phyloP scores from a whole-genome alignment of 2,329 filamentous ascomycete genomes.

The Fusarium ramigenum region DNA sequence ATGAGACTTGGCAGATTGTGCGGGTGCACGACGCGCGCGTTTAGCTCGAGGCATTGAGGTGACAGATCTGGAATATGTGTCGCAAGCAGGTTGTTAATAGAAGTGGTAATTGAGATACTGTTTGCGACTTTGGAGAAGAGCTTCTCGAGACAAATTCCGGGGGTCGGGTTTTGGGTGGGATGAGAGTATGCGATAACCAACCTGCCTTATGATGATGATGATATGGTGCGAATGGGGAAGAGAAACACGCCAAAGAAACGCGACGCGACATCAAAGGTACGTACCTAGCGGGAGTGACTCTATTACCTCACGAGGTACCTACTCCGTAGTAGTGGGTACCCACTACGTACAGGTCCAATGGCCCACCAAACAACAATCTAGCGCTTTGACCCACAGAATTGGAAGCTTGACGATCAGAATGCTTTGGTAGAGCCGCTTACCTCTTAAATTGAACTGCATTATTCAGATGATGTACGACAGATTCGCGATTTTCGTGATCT shows the following conservation, averaged over 20 bases:
- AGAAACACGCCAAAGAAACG: conserved; percentile 42
- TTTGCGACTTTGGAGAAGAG: conserved; percentile 4
- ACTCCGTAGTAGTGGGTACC: neutral
- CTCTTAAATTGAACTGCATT: neutral
- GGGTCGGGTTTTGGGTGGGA: neutral
- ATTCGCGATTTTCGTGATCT: neutral
- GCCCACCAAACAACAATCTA: conserved; percentile 28
- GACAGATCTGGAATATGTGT: neutral
- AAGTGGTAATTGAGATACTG: neutral
- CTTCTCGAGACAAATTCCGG: neutral
- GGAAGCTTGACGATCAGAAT: conserved; percentile 8
- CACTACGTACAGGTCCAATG: neutral
- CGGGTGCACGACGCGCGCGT: conserved; percentile 42
- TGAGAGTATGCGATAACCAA: conserved; percentile 11
- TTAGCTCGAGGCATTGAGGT: conserved; percentile 44
- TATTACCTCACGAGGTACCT: neutral
- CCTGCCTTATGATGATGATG: conserved; percentile 35
- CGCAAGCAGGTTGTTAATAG: neutral
- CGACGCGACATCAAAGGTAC: conserved; percentile 45
- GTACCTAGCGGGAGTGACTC: neutral
- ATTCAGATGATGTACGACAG: neutral
- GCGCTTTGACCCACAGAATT: conserved; percentile 27
- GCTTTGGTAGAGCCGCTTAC: neutral
- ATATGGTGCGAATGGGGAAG: conserved; percentile 38
- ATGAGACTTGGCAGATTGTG: conserved; percentile 36